Evolutionary conservation across 306 rosid genomes (phyloP).

Genomic region (Datisca glomerata): DNA sequence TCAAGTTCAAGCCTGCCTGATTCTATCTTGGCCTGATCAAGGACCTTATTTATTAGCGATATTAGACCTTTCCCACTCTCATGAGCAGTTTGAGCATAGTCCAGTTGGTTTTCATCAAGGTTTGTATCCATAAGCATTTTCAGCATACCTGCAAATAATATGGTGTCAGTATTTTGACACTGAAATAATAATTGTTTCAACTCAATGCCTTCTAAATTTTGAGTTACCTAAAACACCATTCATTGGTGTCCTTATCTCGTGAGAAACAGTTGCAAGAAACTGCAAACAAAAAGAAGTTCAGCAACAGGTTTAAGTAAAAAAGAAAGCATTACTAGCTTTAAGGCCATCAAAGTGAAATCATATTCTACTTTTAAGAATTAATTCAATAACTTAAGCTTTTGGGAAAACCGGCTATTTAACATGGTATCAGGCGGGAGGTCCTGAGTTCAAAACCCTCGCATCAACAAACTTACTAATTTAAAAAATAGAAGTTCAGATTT

Average conservation of each 20-base stretch:
- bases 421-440: no score
- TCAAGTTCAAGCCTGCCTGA: slow-evolving; percentile 90
- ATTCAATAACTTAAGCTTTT: no score
- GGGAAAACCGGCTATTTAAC: no score
- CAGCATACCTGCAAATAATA: slow-evolving; percentile 65
- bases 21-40: slow-evolving; percentile 93
- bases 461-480: no score
- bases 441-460: no score
- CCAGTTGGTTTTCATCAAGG: slow-evolving; percentile 68
- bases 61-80: slow-evolving; percentile 77
- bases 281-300: slow-evolving; percentile 28
- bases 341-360: no score
- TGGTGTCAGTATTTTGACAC: slow-evolving; percentile 10
- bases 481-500: no score
- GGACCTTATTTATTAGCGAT: slow-evolving; percentile 84
- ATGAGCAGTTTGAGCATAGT: slow-evolving; percentile 72
- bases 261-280: slow-evolving; percentile 97
- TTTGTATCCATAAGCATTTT: slow-evolving; percentile 94
- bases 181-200: slow-evolving; percentile 10
- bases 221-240: slow-evolving; percentile 84
- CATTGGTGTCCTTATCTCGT: slow-evolving; percentile 98
- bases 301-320: not conserved
- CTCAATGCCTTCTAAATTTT: slow-evolving; percentile 7
- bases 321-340: no score
- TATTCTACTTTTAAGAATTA: no score